phyloP scores from a whole-genome alignment of 108 stramenopile species.

The Poteriospumella lacustris region DNA sequence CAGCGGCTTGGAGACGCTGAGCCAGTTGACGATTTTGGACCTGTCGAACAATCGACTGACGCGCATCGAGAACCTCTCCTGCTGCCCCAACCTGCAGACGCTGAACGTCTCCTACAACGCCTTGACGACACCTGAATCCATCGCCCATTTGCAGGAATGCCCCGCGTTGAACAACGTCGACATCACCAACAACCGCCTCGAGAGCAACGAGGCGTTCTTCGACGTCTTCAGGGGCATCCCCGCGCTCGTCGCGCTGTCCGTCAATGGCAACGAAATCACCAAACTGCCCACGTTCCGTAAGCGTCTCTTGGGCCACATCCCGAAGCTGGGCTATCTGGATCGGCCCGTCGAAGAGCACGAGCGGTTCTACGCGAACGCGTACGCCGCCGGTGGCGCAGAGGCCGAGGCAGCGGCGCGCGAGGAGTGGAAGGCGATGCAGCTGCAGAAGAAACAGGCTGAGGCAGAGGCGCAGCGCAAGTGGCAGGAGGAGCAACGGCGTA shows the following conservation, averaged over 20 bases:
- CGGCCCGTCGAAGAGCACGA: constrained; percentile 67
- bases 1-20: constrained; percentile 36
- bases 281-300: constrained; percentile 64
- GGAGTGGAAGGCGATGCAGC: neutral
- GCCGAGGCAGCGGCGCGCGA: constrained; percentile 29
- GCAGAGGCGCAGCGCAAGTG: neutral
- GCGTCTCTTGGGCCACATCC: constrained; percentile 54
- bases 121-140: constrained; percentile 38
- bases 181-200: constrained; percentile 50
- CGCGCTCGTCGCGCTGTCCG: constrained; percentile 41
- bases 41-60: constrained; percentile 55
- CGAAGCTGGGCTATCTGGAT: constrained; percentile 63
- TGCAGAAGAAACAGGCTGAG: neutral
- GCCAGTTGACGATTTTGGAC: constrained; percentile 53
- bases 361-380: constrained; percentile 58
- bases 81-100: constrained; percentile 37
- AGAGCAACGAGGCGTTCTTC: constrained; percentile 42
- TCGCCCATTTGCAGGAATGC: constrained; percentile 49
- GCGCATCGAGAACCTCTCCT: constrained; percentile 36
- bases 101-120: constrained; percentile 60
- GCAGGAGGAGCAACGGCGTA: constrained; percentile 3
- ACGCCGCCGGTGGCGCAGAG: constrained; percentile 59
- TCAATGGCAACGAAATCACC: constrained; percentile 56
- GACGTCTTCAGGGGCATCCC: constrained; percentile 37
- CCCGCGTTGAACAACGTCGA: constrained; percentile 48